Percentiles rank a stretch among this genome's conserved stretches.
phyloP scores from a whole-genome alignment of 495 filamentous ascomycete species.

The Podospora fimiseda region DNA sequence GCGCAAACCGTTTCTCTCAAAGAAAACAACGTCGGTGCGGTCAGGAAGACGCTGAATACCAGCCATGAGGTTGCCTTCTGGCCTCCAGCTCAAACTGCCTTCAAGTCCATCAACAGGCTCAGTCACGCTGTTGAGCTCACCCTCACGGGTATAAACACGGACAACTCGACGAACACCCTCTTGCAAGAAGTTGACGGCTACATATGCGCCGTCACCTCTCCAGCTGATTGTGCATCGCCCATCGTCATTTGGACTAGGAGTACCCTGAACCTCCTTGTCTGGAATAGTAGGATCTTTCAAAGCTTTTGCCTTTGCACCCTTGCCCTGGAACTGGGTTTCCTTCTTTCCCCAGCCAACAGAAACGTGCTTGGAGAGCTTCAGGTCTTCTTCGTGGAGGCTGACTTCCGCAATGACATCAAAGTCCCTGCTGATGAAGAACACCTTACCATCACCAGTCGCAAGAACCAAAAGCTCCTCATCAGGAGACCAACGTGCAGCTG shows the following conservation, averaged over 20 bases:
- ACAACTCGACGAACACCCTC: constrained; percentile 62
- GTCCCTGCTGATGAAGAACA: constrained; percentile 86
- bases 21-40: constrained; percentile 81
- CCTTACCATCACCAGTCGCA: constrained; percentile 67
- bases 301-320: constrained; percentile 82
- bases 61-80: constrained; percentile 81
- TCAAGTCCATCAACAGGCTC: constrained; percentile 91
- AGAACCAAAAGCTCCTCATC: constrained; percentile 88
- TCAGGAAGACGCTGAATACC: constrained; percentile 67
- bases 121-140: constrained; percentile 80
- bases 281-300: constrained; percentile 91
- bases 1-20: constrained; percentile 89
- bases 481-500: constrained; percentile 86
- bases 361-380: constrained; percentile 87
- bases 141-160: constrained; percentile 84
- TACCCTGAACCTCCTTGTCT: constrained; percentile 82
- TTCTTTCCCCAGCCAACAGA: constrained; percentile 98
- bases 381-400: constrained; percentile 63
- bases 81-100: constrained; percentile 83
- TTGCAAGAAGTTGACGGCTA: constrained; percentile 78
- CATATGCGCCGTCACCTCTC: constrained; percentile 89
- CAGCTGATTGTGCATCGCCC: constrained; percentile 69
- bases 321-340: constrained; percentile 96
- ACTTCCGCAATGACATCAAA: constrained; percentile 78
- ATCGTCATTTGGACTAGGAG: constrained; percentile 65